Conservation (phyloP, 495 filamentous ascomycete species). For the Lasiosphaeriaceae sp. region DNA sequence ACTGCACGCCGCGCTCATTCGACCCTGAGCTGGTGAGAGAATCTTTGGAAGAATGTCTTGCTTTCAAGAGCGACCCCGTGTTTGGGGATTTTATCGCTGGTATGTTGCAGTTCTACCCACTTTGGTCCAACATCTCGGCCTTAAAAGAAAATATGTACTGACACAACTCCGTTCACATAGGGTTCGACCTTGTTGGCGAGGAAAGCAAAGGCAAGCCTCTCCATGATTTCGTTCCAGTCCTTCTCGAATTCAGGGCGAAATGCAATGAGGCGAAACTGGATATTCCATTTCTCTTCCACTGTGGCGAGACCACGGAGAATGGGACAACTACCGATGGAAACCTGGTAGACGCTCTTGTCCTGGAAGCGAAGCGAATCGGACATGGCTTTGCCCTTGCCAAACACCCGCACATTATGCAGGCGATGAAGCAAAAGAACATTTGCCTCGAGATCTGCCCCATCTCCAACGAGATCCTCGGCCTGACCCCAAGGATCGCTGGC, state of each 20-base stretch:
- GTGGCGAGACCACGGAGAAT: constrained; percentile 80
- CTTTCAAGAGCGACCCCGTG: constrained; percentile 62
- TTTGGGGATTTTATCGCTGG: constrained; percentile 65
- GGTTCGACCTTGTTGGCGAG: constrained; percentile 86
- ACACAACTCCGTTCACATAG: no score
- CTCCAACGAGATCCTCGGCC: constrained; percentile 71
- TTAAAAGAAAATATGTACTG: no score
- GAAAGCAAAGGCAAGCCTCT: constrained; percentile 72
- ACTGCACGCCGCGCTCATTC: constrained; percentile 54
- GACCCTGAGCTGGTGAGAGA: constrained; percentile 55
- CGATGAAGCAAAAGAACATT: constrained; percentile 78
- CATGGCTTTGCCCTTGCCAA: constrained; percentile 87
- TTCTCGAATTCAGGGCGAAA: constrained; percentile 77
- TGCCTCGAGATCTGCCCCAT: constrained; percentile 88
- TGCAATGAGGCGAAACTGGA: constrained; percentile 66
- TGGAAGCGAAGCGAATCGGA: constrained; percentile 81
- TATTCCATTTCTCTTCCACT: constrained; percentile 95
- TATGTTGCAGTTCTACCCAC: constrained; percentile 19
- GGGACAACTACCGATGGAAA: constrained; percentile 77
- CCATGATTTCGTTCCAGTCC: constrained; percentile 63
- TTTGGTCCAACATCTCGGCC: no score
- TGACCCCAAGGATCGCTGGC: constrained; percentile 43
- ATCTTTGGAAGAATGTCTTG: constrained; percentile 72
- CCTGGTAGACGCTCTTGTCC: constrained; percentile 79
- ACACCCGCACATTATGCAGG: constrained; percentile 77